These are phyloP conservation scores for Ganoderma lucidum DNA, from an alignment of 1,284 basidiomycete genomes.

Conservation along the genomic window DNA sequence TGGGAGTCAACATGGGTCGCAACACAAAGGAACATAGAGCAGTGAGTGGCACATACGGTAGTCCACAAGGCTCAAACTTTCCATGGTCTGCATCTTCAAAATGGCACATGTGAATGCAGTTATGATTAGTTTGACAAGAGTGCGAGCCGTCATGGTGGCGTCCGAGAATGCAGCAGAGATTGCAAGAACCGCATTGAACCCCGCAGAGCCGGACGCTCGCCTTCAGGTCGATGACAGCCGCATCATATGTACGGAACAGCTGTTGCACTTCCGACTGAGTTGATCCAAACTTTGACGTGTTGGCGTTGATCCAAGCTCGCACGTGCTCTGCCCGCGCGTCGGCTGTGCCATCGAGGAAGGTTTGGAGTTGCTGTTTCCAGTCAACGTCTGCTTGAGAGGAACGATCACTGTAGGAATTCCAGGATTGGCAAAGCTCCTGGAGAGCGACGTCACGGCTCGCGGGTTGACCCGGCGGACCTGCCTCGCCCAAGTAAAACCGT, in stretches of 20 bases:
- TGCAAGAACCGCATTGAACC: conserved; percentile 53
- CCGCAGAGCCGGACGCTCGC: conserved; percentile 57
- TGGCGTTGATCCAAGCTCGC: conserved; percentile 56
- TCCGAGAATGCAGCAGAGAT: conserved; percentile 54
- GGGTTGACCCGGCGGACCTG: conserved; percentile 20
- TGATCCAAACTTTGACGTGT: conserved; percentile 51
- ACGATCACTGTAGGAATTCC: conserved; percentile 44
- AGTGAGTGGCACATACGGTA: conserved; percentile 47
- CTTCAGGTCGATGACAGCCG: conserved; percentile 50
- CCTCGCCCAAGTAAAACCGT: conserved; percentile 47
- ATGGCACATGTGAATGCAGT: conserved; percentile 52
- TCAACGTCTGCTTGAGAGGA: conserved; percentile 44
- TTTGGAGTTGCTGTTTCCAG: conserved; percentile 50
- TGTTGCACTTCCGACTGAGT: conserved; percentile 54
- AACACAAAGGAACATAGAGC: not conserved
- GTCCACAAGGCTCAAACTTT: conserved; percentile 47
- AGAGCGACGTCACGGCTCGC: conserved; percentile 43
- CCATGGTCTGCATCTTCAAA: conserved; percentile 48
- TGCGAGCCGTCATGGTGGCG: conserved; percentile 56
- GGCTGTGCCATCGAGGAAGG: conserved; percentile 48
- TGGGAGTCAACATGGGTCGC: not conserved
- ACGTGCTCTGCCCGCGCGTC: conserved; percentile 55
- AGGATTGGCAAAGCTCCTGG: conserved; percentile 41
- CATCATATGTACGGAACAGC: conserved; percentile 54
- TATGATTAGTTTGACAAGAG: conserved; percentile 57